Evolutionary conservation across 2,329 filamentous ascomycete species (phyloP), one percentile per base, ranked within the genome.

Genomic region (Claviceps paspali): DNA sequence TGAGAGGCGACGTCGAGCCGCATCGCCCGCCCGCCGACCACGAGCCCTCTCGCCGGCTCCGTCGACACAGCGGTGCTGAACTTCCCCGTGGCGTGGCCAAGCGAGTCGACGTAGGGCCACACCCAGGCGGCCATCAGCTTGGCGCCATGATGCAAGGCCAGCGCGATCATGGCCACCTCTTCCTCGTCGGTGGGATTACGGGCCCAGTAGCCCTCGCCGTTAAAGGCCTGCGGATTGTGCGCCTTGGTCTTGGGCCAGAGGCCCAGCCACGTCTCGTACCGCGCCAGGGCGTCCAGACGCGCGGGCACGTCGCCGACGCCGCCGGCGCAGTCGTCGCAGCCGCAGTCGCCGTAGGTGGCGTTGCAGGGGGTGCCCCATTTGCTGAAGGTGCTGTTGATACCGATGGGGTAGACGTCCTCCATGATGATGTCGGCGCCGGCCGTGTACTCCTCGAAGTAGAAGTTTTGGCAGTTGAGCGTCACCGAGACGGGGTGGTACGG

Each of bases 401-500:
- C 69, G 41, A 79, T 62, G 1, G 73, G 73, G 49, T 78, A 79
- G 1, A 65, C 63, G 46, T 78, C 73, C 22, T 64, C 63, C 59
- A 77, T 69, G 43, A 79, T 53, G 44, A 77, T 67, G 48, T 78
- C 73, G 4, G 68, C 65, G 14, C 67, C 69, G 2, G 55, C 49
- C 0, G 64, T 57, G 55, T 79, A 78, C 10, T 65, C 53, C 2
- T 54, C 52, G 49, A 73, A 78, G 53, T 75, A 66, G 54, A 73
- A 77, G 53, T 78, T 67, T 38, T 65, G 62, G 58, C 74, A 78
- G 54, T 77, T 78, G 31, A 79, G 62, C 2, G 67, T 67, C 4
- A 76, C 56, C 2, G 66, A 67, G 2, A 74, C 64, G 0, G 73
- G 73, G 53, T 78, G 74, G 52, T 77, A 78, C 0, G 68, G 68